A percentile compares a stretch with the other conserved stretches of the same genome.
Evolutionary conservation across 441 rosid genomes (phyloP).

Genomic region (Breynia disticha): DNA sequence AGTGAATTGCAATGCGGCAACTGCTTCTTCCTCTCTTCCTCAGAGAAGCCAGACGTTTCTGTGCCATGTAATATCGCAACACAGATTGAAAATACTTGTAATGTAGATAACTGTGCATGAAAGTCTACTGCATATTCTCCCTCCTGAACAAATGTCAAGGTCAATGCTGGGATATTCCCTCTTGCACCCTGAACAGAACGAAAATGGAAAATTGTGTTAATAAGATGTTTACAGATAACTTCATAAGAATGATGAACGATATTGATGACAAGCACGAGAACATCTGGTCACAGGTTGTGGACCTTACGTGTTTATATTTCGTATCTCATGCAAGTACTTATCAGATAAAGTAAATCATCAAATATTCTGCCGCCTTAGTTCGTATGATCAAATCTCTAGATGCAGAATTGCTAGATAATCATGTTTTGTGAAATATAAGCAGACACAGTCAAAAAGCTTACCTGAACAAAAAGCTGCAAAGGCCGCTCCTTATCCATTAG

Average conservation of each 20-base stretch:
- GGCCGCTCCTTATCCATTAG: conserved; percentile 45
- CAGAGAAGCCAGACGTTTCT: conserved; percentile 24
- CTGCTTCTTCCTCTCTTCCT: conserved; percentile 22
- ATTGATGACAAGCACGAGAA: too few species aligned
- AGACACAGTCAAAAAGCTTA: conserved; percentile 19
- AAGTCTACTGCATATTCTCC: conserved; percentile 76
- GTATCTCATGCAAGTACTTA: too few species aligned
- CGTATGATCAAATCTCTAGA: not conserved
- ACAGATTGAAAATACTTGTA: conserved; percentile 91
- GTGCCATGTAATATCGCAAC: conserved; percentile 60
- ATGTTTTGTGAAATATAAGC: not conserved
- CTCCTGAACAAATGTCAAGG: conserved; percentile 47
- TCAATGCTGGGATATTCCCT: conserved; percentile 51
- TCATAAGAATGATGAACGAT: too few species aligned
- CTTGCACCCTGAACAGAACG: conserved; percentile 46
- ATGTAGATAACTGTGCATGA: conserved; percentile 69
- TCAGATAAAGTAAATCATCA: not conserved
- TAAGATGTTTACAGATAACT: too few species aligned
- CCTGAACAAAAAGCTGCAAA: conserved; percentile 63
- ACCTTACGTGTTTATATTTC: too few species aligned
- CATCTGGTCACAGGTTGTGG: too few species aligned
- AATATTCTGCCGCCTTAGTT: not conserved
- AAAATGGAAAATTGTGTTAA: not conserved
- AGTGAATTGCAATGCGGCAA: conserved; percentile 44
- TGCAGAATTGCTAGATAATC: not conserved